These are phyloP conservation scores for Sarocladium brachiariae DNA, from an alignment of 2,329 filamentous ascomycete species.

Conservation along the genomic window DNA sequence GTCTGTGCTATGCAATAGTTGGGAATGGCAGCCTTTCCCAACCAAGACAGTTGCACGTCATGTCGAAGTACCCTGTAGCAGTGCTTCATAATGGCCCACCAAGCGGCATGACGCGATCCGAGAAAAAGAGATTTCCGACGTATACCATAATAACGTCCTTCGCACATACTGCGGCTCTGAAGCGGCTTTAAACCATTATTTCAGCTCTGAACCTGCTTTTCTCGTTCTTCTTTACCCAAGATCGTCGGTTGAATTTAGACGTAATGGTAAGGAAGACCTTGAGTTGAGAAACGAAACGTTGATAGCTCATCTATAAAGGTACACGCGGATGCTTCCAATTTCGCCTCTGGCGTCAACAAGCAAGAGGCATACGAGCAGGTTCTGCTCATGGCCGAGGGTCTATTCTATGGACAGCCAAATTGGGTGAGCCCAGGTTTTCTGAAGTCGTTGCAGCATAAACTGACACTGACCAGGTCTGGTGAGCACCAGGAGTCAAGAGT, in stretches of 20 bases:
- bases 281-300: too few species aligned
- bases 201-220: too few species aligned
- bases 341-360: slow-evolving; percentile 59
- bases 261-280: not conserved
- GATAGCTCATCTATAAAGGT: slow-evolving; percentile 39
- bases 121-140: slow-evolving; percentile 1
- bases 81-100: not conserved
- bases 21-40: too few species aligned
- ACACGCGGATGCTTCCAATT: slow-evolving; percentile 74
- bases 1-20: too few species aligned
- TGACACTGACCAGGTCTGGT: slow-evolving; percentile 16
- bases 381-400: slow-evolving; percentile 58
- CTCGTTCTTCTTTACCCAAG: too few species aligned
- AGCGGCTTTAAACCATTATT: too few species aligned
- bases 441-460: not conserved
- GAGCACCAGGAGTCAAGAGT: slow-evolving; percentile 11
- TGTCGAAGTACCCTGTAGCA: slow-evolving; percentile 1
- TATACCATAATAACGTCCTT: not conserved
- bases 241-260: too few species aligned
- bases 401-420: slow-evolving; percentile 68
- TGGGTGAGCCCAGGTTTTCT: slow-evolving; percentile 51
- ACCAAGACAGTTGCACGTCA: too few species aligned
- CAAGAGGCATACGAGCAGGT: slow-evolving; percentile 69
- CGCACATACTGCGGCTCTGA: not conserved
- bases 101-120: slow-evolving; percentile 1